phyloP scores from a whole-genome alignment of 176 grass and related monocot species.

The Zoysia pacifica region DNA sequence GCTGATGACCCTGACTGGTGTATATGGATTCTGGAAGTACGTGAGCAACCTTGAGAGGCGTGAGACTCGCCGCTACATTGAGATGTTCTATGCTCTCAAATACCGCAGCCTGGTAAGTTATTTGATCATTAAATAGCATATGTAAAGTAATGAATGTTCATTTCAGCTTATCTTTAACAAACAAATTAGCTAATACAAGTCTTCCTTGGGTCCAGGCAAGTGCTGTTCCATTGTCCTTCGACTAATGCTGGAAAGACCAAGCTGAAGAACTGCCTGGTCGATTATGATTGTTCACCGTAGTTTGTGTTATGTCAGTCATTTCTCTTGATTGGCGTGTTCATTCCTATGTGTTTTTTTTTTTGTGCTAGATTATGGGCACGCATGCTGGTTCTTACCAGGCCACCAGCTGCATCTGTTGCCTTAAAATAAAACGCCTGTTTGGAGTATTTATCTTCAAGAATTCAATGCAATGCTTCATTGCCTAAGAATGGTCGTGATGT shows the following conservation, averaged over 20 bases:
- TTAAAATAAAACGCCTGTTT: constrained; percentile 39
- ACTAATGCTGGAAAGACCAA: constrained; percentile 23
- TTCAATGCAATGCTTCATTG: constrained; percentile 43
- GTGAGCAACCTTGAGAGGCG: constrained; percentile 94
- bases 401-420: constrained; percentile 27
- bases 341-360: not conserved
- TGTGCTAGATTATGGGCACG: constrained; percentile 20
- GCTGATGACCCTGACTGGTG: constrained; percentile 95
- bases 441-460: not conserved
- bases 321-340: constrained; percentile 12
- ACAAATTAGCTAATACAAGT: not conserved
- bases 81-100: constrained; percentile 98
- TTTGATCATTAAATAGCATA: not conserved
- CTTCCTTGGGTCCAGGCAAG: constrained; percentile 41
- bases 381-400: constrained; percentile 19
- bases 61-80: constrained; percentile 85
- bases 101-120: constrained; percentile 76
- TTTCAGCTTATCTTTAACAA: not conserved
- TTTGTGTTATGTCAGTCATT: constrained; percentile 35
- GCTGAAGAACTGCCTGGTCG: constrained; percentile 5
- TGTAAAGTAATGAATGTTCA: not conserved
- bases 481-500: not conserved
- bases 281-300: constrained; percentile 17
- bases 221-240: constrained; percentile 56
- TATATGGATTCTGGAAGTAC: constrained; percentile 97